Percentiles rank a stretch among this genome's conserved stretches.
These are phyloP conservation scores for Cercospora nicotianae DNA, from an alignment of 2,329 filamentous ascomycete species.

Conservation along the genomic window DNA sequence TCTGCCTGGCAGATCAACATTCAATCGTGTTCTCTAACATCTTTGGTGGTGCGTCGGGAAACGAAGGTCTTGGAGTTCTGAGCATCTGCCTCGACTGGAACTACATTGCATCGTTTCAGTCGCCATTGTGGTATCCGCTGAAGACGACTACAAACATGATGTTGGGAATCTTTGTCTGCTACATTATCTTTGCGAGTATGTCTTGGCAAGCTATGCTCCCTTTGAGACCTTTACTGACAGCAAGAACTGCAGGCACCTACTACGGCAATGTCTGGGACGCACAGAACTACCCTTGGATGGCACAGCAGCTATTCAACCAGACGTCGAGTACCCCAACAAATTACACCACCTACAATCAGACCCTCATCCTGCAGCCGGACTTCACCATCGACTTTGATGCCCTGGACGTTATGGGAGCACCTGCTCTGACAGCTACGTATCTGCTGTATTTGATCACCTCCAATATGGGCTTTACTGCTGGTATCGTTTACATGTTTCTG, in stretches of 20 bases:
- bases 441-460: slow-evolving; percentile 47
- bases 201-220: too few species aligned
- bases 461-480: slow-evolving; percentile 52
- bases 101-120: slow-evolving; percentile 40
- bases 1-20: slow-evolving; percentile 49
- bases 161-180: slow-evolving; percentile 22
- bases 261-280: slow-evolving; percentile 48
- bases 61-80: slow-evolving; percentile 50
- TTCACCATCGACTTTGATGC: slow-evolving; percentile 42
- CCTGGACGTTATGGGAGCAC: slow-evolving; percentile 43
- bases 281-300: slow-evolving; percentile 47
- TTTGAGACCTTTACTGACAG: not conserved
- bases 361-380: slow-evolving; percentile 43
- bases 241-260: slow-evolving; percentile 31
- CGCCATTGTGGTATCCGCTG: slow-evolving; percentile 15
- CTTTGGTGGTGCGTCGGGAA: slow-evolving; percentile 52
- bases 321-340: slow-evolving; percentile 40
- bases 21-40: slow-evolving; percentile 50
- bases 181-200: slow-evolving; percentile 21
- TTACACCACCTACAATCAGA: slow-evolving; percentile 47
- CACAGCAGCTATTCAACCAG: slow-evolving; percentile 45
- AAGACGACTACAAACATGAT: slow-evolving; percentile 10
- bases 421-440: slow-evolving; percentile 43
- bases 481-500: slow-evolving; percentile 45
- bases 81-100: slow-evolving; percentile 49